These are phyloP conservation scores for Spergularia azorica DNA, from an alignment of 179 eudicot species.

Conservation along the genomic window DNA sequence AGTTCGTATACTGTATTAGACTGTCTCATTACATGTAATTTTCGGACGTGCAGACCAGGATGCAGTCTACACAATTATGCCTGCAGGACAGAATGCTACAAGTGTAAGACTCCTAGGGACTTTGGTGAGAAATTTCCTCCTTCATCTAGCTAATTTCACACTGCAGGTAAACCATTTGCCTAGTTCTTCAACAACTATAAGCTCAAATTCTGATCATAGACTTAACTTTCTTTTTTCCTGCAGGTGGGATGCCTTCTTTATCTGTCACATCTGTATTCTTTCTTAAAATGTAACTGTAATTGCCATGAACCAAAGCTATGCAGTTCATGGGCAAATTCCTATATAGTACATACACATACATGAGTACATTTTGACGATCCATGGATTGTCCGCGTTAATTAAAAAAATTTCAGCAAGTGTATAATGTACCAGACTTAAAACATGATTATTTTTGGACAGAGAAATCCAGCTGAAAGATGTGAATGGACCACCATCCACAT, in stretches of 20 bases:
- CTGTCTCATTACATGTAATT: background rate
- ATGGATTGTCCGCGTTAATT: too few species aligned
- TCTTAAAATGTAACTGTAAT: too few species aligned
- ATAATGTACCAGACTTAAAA: too few species aligned
- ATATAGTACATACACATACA: too few species aligned
- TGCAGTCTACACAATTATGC: conserved; percentile 90
- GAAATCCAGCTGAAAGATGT: background rate
- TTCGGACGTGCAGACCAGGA: conserved; percentile 49
- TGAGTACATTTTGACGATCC: too few species aligned
- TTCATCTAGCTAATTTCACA: conserved; percentile 1
- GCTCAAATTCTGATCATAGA: background rate
- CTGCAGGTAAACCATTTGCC: conserved; percentile 2
- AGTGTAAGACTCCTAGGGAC: conserved; percentile 65
- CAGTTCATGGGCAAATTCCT: too few species aligned
- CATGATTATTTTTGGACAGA: background rate
- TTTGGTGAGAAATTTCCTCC: conserved; percentile 35
- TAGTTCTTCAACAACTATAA: background rate
- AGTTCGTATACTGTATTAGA: background rate
- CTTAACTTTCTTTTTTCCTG: background rate
- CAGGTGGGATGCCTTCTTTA: conserved; percentile 16
- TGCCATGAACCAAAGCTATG: too few species aligned
- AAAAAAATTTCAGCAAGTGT: too few species aligned
- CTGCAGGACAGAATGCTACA: conserved; percentile 65
- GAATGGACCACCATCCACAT: conserved; percentile 2
- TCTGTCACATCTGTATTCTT: background rate